Evolutionary conservation across 805 yeast species (phyloP), one percentile per base, ranked within the genome.

Genomic region (Candida yuanshanica): DNA sequence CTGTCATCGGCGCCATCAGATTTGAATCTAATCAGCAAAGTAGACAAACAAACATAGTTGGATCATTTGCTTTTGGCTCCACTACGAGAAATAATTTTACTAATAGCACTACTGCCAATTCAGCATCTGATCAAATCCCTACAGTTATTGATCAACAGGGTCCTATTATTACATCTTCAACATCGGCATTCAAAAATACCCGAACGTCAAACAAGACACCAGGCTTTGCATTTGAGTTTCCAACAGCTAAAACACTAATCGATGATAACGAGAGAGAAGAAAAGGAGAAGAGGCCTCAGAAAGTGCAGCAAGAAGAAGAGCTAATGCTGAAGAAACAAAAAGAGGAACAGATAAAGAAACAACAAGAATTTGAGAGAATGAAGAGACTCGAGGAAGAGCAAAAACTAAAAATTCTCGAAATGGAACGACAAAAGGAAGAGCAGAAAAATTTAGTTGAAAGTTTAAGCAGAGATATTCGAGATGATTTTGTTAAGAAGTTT

Each of bases 371-470:
- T 14, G 23, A 41, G 24, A 20, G 37, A 37, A 38, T 41, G 33
- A 38, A 42, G 36, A 34, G 37, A 41, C 23, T 35, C 27, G 45
- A 45, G 29, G 38, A 38, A 17, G 50, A 39, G 22, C 43, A 42
- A 43, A 53, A 41, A 22, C 41, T 36, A 29, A 26, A 41, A 21
- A 35, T 50, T 45, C 11, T 48, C n/a, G 44, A 46, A 27, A 42
- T 41, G 32, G 50, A 50, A 36, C 49, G 50, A 24, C 39, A 33
- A 8, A 46, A 51, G 44, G 44, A 45, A 32, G 43, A 36, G 14
- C 39, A 34, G 24, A 13, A n/a, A 23, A 36, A 44, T 9, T 7
- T 44, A 33, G 38, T 48, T 60, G 3, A 60, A 17, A 11, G 16
- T 20, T 17, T 42, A 12, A 26, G 33, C 9, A 33, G 29, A 5